These are phyloP conservation scores for Termitomyces sp. DNA, from an alignment of 1,284 basidiomycete species.

Conservation along the genomic window DNA sequence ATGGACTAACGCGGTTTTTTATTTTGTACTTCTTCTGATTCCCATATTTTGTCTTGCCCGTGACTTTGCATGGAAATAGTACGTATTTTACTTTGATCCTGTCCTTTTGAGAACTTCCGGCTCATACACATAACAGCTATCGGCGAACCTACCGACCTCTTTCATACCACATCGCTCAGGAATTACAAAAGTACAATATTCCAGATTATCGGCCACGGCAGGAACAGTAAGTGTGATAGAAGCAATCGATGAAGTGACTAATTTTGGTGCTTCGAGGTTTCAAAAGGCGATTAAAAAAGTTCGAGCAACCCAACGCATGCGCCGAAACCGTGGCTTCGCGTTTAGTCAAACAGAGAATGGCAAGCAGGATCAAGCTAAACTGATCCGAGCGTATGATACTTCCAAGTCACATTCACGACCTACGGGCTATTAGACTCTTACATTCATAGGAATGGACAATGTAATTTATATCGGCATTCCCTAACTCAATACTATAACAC, in stretches of 20 bases:
- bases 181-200: conserved; percentile 95
- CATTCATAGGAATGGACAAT: conserved; percentile 10
- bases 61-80: conserved; percentile 97
- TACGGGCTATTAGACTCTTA: conserved; percentile 54
- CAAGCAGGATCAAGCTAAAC: conserved; percentile 79
- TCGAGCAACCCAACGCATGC: conserved; percentile 91
- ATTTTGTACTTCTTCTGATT: conserved; percentile 85
- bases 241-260: not conserved
- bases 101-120: conserved; percentile 1
- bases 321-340: conserved; percentile 90
- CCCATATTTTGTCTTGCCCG: conserved; percentile 86
- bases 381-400: conserved; percentile 90
- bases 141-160: conserved; percentile 86
- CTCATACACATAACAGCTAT: conserved; percentile 49
- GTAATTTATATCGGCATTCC: conserved; percentile 19
- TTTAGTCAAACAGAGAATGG: conserved; percentile 93
- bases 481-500: conserved; percentile 5
- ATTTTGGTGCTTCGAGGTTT: conserved; percentile 48
- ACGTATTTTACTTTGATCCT: conserved; percentile 22
- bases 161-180: conserved; percentile 96
- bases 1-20: conserved; percentile 86
- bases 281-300: conserved; percentile 99
- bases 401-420: conserved; percentile 67
- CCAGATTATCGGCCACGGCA: conserved; percentile 96
- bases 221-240: conserved; percentile 71